Evolutionary conservation across 2,329 filamentous ascomycete species (phyloP).

Genomic region (Massarina eburnea): DNA sequence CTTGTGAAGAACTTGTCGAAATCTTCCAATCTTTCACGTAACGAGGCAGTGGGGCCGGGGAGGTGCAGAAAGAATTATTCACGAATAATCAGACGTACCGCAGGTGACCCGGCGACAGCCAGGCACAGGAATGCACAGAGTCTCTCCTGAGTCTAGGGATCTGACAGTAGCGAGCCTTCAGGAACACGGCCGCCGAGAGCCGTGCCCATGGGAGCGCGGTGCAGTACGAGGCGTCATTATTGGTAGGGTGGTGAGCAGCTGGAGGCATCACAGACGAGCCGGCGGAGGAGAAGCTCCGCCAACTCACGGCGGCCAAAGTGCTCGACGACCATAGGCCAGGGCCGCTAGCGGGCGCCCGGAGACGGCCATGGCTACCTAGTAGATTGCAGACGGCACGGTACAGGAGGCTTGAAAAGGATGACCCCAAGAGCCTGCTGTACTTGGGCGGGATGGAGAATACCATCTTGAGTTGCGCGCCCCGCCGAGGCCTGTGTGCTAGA

Average conservation of each 20-base stretch:
- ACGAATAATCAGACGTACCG: slow-evolving; percentile 33
- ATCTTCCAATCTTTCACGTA: slow-evolving; percentile 5
- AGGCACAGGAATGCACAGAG: slow-evolving; percentile 27
- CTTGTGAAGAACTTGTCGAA: not conserved
- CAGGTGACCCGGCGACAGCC: slow-evolving; percentile 33
- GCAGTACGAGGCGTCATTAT: slow-evolving; percentile 32
- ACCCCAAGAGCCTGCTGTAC: too few relatives aligned
- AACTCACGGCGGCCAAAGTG: slow-evolving; percentile 19
- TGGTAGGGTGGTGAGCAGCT: slow-evolving; percentile 31
- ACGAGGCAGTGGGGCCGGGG: not conserved
- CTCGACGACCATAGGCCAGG: slow-evolving; percentile 21
- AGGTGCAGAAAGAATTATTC: slow-evolving; percentile 1
- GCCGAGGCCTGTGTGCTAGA: slow-evolving; percentile 2
- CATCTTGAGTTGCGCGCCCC: slow-evolving; percentile 6
- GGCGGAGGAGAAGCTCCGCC: slow-evolving; percentile 25
- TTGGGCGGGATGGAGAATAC: slow-evolving; percentile 22
- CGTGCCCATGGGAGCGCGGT: slow-evolving; percentile 33
- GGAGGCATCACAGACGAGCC: slow-evolving; percentile 19
- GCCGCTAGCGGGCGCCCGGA: slow-evolving; percentile 19
- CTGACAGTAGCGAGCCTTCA: slow-evolving; percentile 25
- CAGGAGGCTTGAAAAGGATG: slow-evolving; percentile 24
- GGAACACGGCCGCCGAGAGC: slow-evolving; percentile 35
- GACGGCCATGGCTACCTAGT: slow-evolving; percentile 22
- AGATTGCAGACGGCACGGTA: slow-evolving; percentile 30
- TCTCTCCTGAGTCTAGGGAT: slow-evolving; percentile 26